Conservation (phyloP, 192 early-diverging fungal species). For the Podochytrium sp. region DNA sequence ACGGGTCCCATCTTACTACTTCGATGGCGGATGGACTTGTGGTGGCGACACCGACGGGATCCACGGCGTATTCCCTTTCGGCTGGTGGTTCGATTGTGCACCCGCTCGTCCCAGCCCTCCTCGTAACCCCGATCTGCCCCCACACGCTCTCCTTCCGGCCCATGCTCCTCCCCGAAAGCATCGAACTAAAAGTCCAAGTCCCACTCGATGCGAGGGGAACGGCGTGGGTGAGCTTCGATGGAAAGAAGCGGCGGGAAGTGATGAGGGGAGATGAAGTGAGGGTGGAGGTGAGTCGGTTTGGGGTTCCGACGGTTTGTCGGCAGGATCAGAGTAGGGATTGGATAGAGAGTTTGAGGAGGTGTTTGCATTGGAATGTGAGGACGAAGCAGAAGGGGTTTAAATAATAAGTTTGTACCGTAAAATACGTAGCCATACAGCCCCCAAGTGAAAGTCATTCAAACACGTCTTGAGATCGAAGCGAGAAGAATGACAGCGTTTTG, state of each 20-base stretch:
- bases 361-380: conserved; percentile 94
- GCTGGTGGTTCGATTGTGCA: conserved; percentile 95
- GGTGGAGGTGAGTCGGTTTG: conserved; percentile 84
- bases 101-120: conserved; percentile 90
- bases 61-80: conserved; percentile 65
- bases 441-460: not conserved
- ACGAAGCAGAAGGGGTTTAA: conserved; percentile 81
- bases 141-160: conserved; percentile 81
- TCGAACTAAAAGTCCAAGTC: conserved; percentile 91
- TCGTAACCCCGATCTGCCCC: conserved; percentile 66
- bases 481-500: too few relatives aligned
- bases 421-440: not conserved
- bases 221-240: conserved; percentile 91
- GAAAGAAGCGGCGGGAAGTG: conserved; percentile 86
- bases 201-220: conserved; percentile 80
- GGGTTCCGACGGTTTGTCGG: conserved; percentile 87
- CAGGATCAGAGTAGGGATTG: conserved; percentile 78
- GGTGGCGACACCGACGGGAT: conserved; percentile 91
- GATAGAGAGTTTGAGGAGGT: conserved; percentile 86
- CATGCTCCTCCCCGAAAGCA: conserved; percentile 91
- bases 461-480: too few relatives aligned
- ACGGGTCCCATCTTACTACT: conserved; percentile 89
- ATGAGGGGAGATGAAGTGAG: conserved; percentile 88
- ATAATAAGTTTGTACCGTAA: not conserved
- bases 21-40: conserved; percentile 72